Conservation (phyloP, 192 early-diverging fungal species). For the Backusella morwellensis region DNA sequence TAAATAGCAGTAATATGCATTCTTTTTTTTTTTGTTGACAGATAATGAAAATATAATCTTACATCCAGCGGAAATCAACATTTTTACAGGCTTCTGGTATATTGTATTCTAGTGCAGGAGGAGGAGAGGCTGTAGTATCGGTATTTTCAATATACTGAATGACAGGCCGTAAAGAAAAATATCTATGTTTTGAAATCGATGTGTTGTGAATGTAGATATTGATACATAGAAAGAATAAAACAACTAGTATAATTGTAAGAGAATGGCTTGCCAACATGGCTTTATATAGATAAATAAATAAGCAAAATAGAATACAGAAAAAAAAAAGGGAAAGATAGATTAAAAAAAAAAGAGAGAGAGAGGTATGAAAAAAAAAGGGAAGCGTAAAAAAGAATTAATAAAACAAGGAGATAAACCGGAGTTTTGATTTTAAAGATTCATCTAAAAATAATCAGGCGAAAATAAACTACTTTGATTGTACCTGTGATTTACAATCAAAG, state of each 20-base stretch:
- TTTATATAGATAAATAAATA: slow-evolving; percentile 1
- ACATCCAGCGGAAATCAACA: slow-evolving; percentile 1
- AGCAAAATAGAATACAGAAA: neutral
- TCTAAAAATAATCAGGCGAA: slow-evolving; percentile 3
- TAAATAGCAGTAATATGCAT: neutral
- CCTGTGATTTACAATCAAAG: neutral
- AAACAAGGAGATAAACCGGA: neutral
- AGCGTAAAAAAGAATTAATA: neutral
- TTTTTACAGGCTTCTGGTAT: neutral
- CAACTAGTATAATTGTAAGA: neutral
- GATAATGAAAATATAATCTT: neutral
- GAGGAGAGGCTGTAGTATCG: neutral
- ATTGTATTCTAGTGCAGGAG: neutral
- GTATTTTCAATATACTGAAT: neutral
- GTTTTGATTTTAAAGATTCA: neutral
- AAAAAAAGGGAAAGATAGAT: neutral
- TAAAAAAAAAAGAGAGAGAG: neutral
- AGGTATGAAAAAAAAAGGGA: neutral
- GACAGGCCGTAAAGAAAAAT: neutral
- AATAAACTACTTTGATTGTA: neutral
- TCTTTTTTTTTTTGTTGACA: neutral
- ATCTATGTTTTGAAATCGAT: neutral
- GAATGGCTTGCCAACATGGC: neutral
- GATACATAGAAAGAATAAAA: neutral
- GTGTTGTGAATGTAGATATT: neutral